Base-by-base conservation (phyloP, 441 rosid species). In the Populus hybrid region DNA sequence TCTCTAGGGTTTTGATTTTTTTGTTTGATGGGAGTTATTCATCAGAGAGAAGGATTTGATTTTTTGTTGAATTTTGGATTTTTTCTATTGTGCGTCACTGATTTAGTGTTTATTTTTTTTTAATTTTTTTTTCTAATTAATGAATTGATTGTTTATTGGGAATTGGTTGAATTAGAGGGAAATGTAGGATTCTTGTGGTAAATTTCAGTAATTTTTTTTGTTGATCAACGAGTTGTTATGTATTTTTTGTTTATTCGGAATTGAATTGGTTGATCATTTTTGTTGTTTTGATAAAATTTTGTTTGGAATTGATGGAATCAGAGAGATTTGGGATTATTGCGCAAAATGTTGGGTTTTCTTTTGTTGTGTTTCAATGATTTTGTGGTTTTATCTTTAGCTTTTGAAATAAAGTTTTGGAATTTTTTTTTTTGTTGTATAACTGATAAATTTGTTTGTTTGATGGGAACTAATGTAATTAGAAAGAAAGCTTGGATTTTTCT, bases 1-100 rank as follows among this genome's bases (percentile, higher is more conserved):
- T 24, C 66, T 53, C 6, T 76, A 69, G 53, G 75, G 67, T 66
- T 73, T 76, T 74, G 61, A 14, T 32, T 34, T 42, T 53, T 61
- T 61, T 42, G 53, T 42, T 61, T 21, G 21, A 35, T 32, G 10
- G 7, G 50, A 30, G 6, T 74, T 74, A 19, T 64, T 46, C 66
- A 79, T 46, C 11, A 10, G 53, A 26, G 57, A 26, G 59, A 79
- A 34, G n/a, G 28, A 42, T 21, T 10, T 2, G 14, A 8, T 14
- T 53, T 68, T n/a, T 46, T 9, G 1, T 36, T 26, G 18, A 24
- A 65, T 36, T 46, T 16, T 11, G 10, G 18, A 2, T 11, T 16
- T 23, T 32, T 21, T 12, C 5, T 8, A 42, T 4, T 50, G 2
- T 68, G 24, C 12, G 1, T 26, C 8, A 57, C 23, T 10, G 23